These are phyloP conservation scores for Bacidia gigantensis DNA, from an alignment of 495 filamentous ascomycete species.

Conservation along the genomic window DNA sequence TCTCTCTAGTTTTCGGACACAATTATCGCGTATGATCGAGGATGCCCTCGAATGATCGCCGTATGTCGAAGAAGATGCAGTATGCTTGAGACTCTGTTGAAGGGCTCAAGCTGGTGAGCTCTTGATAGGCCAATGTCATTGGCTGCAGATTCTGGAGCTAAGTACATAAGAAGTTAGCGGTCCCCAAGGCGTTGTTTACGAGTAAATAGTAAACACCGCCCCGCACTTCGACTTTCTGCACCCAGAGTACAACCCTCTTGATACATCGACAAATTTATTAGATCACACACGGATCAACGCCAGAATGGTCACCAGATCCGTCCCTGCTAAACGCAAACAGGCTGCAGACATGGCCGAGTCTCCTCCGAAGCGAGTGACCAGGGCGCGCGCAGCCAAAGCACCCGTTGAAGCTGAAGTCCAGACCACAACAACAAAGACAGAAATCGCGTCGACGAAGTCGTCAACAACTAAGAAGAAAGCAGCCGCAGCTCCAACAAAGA, in stretches of 20 bases:
- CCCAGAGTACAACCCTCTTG: background rate
- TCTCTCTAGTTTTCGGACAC: too few relatives aligned
- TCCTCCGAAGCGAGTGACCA: slow-evolving; percentile 45
- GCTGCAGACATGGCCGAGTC: slow-evolving; percentile 29
- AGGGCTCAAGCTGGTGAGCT: too few relatives aligned
- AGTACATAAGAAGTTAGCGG: background rate
- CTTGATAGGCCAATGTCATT: too few relatives aligned
- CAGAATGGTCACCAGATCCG: background rate
- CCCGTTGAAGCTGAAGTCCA: background rate
- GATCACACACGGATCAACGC: too few relatives aligned
- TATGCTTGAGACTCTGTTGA: too few relatives aligned
- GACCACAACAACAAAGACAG: slow-evolving; percentile 12
- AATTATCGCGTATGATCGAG: too few relatives aligned
- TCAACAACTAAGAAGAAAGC: slow-evolving; percentile 13
- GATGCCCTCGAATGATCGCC: too few relatives aligned
- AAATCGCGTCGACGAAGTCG: slow-evolving; percentile 12
- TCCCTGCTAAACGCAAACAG: slow-evolving; percentile 16
- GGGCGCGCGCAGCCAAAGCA: slow-evolving; percentile 37
- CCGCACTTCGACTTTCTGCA: too few relatives aligned
- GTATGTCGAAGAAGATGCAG: too few relatives aligned
- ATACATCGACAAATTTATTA: background rate
- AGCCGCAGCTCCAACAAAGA: background rate
- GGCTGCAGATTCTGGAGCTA: background rate
- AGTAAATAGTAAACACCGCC: too few relatives aligned
- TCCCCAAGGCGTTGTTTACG: background rate